phyloP scores from a whole-genome alignment of 169 alveolate genomes.

The Sarcocystis neurona region DNA sequence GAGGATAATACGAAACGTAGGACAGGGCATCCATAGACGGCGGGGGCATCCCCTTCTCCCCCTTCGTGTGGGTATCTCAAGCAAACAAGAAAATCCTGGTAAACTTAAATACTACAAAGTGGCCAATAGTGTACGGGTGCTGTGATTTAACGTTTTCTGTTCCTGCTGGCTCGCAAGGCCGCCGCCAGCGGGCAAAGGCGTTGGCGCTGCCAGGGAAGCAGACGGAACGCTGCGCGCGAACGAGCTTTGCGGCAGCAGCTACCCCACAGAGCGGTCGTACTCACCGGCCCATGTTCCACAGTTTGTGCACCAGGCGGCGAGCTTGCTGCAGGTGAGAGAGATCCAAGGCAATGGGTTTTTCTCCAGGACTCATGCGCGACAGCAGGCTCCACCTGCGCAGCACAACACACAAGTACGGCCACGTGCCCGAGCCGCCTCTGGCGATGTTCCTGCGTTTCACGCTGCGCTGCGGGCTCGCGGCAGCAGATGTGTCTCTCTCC shows the following conservation, averaged over 20 bases:
- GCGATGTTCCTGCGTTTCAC: no score
- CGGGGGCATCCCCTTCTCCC: no score
- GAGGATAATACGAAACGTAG: no score
- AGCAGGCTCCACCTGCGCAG: neutral
- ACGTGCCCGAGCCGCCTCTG: no score
- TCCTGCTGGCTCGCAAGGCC: neutral
- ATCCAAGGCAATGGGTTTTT: neutral
- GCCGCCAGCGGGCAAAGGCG: neutral
- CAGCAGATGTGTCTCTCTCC: no score
- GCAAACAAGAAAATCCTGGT: no score
- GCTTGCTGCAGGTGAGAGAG: neutral
- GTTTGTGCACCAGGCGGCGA: constrained; percentile 1
- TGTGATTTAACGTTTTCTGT: neutral
- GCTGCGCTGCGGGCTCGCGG: no score
- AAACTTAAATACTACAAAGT: no score
- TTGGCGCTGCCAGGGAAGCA: neutral
- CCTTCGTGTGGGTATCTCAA: no score
- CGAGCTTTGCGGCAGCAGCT: neutral
- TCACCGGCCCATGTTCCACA: constrained; percentile 12
- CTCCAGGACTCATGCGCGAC: neutral
- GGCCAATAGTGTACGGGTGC: no score
- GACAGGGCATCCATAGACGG: no score
- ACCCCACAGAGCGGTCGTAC: neutral
- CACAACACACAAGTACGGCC: neutral
- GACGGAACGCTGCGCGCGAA: neutral